Evolutionary conservation across 2,329 filamentous ascomycete species (phyloP).

Genomic region (Trichoderma sp.): DNA sequence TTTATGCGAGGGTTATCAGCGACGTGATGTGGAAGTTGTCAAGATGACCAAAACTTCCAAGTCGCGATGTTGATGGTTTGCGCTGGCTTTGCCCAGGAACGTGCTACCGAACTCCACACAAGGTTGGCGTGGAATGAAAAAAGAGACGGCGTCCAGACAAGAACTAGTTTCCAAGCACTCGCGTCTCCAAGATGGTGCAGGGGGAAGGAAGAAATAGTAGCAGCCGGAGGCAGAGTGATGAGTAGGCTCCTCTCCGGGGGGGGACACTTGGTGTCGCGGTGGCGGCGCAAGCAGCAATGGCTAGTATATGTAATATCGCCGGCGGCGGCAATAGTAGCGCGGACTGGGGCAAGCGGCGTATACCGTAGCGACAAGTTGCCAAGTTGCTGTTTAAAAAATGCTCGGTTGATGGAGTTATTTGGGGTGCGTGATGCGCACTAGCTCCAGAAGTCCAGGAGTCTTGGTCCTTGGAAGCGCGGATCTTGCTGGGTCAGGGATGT

Average conservation of each 20-base stretch:
- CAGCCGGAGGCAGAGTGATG: slow-evolving; percentile 20
- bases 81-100: slow-evolving; percentile 33
- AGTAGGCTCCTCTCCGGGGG: slow-evolving; percentile 24
- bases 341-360: slow-evolving; percentile 19
- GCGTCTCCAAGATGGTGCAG: slow-evolving; percentile 30
- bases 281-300: slow-evolving; percentile 28
- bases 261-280: slow-evolving; percentile 29
- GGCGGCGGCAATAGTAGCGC: slow-evolving; percentile 36
- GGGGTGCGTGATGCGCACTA: slow-evolving; percentile 19
- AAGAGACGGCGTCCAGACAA: slow-evolving; percentile 31
- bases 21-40: slow-evolving; percentile 20
- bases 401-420: slow-evolving; percentile 7
- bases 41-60: slow-evolving; percentile 28
- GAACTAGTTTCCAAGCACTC: slow-evolving; percentile 33
- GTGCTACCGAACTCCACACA: slow-evolving; percentile 34
- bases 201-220: slow-evolving; percentile 20
- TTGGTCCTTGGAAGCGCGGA: slow-evolving; percentile 22
- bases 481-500: slow-evolving; percentile 24
- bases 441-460: slow-evolving; percentile 20
- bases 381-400: slow-evolving; percentile 14
- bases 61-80: slow-evolving; percentile 32
- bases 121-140: slow-evolving; percentile 23
- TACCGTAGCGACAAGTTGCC: slow-evolving; percentile 1
- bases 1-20: slow-evolving; percentile 3
- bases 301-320: slow-evolving; percentile 34